These are phyloP conservation scores for Camptophora hylomeconis DNA, from an alignment of 2,329 filamentous ascomycete species.

Conservation along the genomic window DNA sequence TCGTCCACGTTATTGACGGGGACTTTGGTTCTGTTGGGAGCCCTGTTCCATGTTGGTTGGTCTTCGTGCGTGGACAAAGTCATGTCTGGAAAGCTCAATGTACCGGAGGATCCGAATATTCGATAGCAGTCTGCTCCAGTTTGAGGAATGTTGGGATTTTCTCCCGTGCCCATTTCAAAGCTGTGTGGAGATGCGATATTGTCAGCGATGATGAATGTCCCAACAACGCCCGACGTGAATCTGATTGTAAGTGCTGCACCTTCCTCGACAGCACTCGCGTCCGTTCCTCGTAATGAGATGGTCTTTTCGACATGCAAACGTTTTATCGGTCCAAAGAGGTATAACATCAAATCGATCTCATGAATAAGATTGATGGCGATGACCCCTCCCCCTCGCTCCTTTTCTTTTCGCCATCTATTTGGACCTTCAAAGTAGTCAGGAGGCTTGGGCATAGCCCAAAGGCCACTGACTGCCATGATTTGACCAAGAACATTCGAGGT, in stretches of 20 bases:
- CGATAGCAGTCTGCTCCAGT: slow-evolving; percentile 7
- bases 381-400: slow-evolving; percentile 5
- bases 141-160: slow-evolving; percentile 9
- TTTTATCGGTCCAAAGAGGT: slow-evolving; percentile 8
- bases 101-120: slow-evolving; percentile 8
- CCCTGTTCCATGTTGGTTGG: slow-evolving; percentile 1
- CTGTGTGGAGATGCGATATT: slow-evolving; percentile 5
- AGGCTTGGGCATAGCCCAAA: slow-evolving; percentile 11
- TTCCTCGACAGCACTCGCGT: slow-evolving; percentile 6
- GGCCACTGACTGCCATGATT: slow-evolving; percentile 9
- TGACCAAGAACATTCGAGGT: slow-evolving; percentile 4
- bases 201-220: slow-evolving; percentile 9
- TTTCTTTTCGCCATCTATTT: slow-evolving; percentile 2
- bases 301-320: slow-evolving; percentile 6
- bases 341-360: slow-evolving; percentile 11
- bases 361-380: slow-evolving; percentile 13
- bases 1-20: slow-evolving; percentile 1
- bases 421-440: slow-evolving; percentile 7
- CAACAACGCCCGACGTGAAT: slow-evolving; percentile 8
- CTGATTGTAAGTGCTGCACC: slow-evolving; percentile 7
- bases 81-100: slow-evolving; percentile 8
- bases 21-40: neutral
- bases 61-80: slow-evolving; percentile 3
- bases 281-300: slow-evolving; percentile 1
- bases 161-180: slow-evolving; percentile 10